phyloP scores from a whole-genome alignment of 176 grass and related monocot species.

The Musa beccarii region DNA sequence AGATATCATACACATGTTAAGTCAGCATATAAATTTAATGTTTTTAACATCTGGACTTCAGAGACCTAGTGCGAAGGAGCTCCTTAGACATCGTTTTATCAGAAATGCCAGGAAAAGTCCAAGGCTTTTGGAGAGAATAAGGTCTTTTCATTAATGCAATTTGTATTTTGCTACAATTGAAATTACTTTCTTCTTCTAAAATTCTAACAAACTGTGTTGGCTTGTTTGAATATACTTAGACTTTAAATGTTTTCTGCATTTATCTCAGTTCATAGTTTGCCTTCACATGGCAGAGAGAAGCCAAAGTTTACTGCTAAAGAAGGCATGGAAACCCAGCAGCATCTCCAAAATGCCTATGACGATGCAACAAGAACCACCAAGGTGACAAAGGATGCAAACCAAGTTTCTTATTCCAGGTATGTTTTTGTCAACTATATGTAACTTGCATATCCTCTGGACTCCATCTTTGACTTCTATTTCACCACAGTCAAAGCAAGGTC shows the following conservation, averaged over 20 bases:
- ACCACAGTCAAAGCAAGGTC: slow-evolving; percentile 46
- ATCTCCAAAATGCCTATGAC: slow-evolving; percentile 45
- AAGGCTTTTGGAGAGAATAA: slow-evolving; percentile 98
- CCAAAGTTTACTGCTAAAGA: slow-evolving; percentile 64
- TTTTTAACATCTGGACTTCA: slow-evolving; percentile 37
- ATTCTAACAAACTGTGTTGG: not conserved
- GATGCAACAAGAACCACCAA: slow-evolving; percentile 57
- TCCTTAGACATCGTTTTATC: slow-evolving; percentile 95
- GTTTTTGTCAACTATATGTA: slow-evolving; percentile 4
- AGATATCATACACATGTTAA: not conserved
- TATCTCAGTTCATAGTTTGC: slow-evolving; percentile 24
- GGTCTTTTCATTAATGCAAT: slow-evolving; percentile 23
- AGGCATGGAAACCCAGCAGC: slow-evolving; percentile 36
- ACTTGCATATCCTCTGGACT: not conserved
- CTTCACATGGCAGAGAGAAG: slow-evolving; percentile 40
- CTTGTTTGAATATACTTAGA: slow-evolving; percentile 11
- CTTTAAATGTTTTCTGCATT: slow-evolving; percentile 15
- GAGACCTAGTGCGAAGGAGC: slow-evolving; percentile 95
- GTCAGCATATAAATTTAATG: not conserved
- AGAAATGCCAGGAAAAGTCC: slow-evolving; percentile 83
- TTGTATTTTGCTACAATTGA: slow-evolving; percentile 1
- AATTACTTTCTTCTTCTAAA: not conserved
- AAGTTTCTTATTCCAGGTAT: slow-evolving; percentile 41
- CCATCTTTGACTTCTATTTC: slow-evolving; percentile 14
- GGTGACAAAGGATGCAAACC: slow-evolving; percentile 45